Conservation (phyloP, 2,329 filamentous ascomycete genomes). For the Pseudogymnoascus sp. region DNA sequence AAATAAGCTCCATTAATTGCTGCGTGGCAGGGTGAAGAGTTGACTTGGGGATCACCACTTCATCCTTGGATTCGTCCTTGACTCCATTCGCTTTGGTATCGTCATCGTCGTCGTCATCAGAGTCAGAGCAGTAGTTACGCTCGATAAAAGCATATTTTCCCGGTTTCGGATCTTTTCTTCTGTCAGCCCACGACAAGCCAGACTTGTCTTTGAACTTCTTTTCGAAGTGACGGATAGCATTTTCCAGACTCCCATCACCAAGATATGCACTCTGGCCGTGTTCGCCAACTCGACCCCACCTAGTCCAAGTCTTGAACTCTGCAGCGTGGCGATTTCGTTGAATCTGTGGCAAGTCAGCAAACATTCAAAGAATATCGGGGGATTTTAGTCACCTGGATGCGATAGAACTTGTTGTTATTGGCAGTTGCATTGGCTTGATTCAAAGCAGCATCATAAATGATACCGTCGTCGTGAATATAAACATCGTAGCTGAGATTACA, state of each 20-base stretch:
- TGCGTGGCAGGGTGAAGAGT: conserved; percentile 54
- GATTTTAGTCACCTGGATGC: conserved; percentile 50
- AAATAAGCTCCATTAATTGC: conserved; percentile 70
- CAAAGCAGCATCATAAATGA: conserved; percentile 71
- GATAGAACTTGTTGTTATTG: conserved; percentile 82
- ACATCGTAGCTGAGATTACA: conserved; percentile 41
- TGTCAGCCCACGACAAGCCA: conserved; percentile 47
- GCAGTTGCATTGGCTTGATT: conserved; percentile 65
- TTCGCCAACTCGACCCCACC: conserved; percentile 73
- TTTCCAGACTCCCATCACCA: conserved; percentile 34
- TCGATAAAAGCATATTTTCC: conserved; percentile 77
- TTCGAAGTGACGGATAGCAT: conserved; percentile 45
- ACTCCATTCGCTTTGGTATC: conserved; percentile 23
- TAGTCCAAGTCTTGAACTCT: conserved; percentile 58
- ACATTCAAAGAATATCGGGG: not conserved
- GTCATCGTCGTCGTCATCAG: conserved; percentile 45
- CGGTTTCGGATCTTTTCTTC: conserved; percentile 48
- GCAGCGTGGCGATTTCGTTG: conserved; percentile 17
- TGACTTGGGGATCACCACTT: conserved; percentile 39
- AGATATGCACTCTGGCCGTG: conserved; percentile 41
- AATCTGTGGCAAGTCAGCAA: not conserved
- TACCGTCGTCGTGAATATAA: conserved; percentile 55
- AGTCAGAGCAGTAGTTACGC: conserved; percentile 64
- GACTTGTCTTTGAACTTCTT: conserved; percentile 58
- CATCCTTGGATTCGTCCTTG: conserved; percentile 21